Conservation (phyloP, 495 filamentous ascomycete species). For the Aspergillus heteromorphus region DNA sequence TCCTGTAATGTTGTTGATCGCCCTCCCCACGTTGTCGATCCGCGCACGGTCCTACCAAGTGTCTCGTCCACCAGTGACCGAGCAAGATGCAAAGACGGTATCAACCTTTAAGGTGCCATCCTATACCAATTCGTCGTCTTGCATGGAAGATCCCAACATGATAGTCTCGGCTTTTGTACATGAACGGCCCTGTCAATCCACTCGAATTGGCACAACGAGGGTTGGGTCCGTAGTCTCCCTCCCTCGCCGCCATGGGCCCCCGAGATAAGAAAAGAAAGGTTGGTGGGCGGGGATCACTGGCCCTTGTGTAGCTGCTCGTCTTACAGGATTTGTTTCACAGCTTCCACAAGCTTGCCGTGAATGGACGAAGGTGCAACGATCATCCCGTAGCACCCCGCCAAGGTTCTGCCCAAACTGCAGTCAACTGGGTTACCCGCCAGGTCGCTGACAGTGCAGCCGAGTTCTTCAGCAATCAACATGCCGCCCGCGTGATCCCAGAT, state of each 20-base stretch:
- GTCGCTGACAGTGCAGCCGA: constrained; percentile 60
- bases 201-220: not conserved
- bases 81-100: not conserved
- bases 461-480: constrained; percentile 61
- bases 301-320: not conserved
- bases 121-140: not conserved
- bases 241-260: not conserved
- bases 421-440: constrained; percentile 44
- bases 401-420: constrained; percentile 34
- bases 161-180: not conserved
- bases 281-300: not conserved
- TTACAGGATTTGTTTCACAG: constrained; percentile 25
- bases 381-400: constrained; percentile 39
- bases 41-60: constrained; percentile 10
- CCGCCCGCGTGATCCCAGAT: constrained; percentile 71
- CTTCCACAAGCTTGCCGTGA: constrained; percentile 33
- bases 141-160: not conserved
- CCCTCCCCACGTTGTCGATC: constrained; percentile 11
- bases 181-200: not conserved
- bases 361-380: constrained; percentile 39
- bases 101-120: not conserved
- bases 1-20: not conserved
- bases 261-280: not conserved
- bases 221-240: not conserved
- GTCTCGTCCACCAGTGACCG: not conserved